A percentile compares a stretch with the other conserved stretches of the same genome.
Conservation (phyloP, 495 filamentous ascomycete species). For the Aspergillus nidulans region DNA sequence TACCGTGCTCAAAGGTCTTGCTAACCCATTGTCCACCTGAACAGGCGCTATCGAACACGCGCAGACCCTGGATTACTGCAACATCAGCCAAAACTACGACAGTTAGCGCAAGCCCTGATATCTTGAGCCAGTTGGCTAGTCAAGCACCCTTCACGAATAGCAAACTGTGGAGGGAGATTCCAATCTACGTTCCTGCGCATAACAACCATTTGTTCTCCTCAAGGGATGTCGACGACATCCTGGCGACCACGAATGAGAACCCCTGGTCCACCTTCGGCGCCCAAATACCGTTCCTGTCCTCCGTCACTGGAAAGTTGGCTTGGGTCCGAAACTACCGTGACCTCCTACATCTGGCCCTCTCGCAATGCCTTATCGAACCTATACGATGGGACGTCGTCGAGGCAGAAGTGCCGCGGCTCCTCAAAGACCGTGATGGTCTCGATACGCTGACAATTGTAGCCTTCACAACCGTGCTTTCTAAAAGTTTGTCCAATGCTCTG, state of each 20-base stretch:
- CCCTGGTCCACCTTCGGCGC: not conserved
- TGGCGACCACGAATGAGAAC: not conserved
- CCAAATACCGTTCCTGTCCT: not conserved
- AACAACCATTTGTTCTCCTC: not conserved
- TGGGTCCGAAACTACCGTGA: not conserved
- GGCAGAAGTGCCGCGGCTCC: not conserved
- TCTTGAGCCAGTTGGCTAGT: not conserved
- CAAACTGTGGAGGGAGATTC: not conserved
- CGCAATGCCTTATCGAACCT: not conserved
- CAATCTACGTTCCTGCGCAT: slow-evolving; percentile 1
- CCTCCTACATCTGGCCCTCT: not conserved
- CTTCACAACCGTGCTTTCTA: not conserved
- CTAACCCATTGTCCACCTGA: not conserved
- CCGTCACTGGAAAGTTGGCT: not conserved
- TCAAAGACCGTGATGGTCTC: not conserved
- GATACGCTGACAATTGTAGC: not conserved
- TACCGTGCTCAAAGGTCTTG: not conserved
- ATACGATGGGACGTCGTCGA: not conserved
- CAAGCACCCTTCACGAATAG: not conserved
- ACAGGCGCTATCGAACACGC: not conserved
- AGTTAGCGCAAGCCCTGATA: not conserved
- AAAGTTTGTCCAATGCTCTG: not conserved
- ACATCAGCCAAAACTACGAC: not conserved
- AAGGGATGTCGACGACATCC: not conserved
- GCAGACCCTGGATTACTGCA: not conserved